Evolutionary conservation across 2,329 filamentous ascomycete genomes (phyloP).

Genomic region (Fusarium virguliforme): DNA sequence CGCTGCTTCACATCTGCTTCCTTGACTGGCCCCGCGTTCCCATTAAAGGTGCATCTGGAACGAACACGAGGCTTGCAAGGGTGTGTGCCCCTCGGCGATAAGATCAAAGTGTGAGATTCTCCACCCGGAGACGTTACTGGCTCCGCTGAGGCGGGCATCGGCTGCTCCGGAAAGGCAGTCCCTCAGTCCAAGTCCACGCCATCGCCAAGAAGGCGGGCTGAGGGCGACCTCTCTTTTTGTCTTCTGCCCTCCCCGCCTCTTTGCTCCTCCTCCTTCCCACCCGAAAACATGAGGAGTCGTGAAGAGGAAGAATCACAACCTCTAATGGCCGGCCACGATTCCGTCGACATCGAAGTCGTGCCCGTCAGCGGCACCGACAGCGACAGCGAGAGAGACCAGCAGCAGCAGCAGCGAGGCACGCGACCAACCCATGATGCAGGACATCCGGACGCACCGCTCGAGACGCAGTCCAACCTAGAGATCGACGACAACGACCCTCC

Average conservation of each 20-base stretch:
- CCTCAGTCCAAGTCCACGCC: slow-evolving; percentile 33
- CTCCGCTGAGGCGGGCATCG: slow-evolving; percentile 22
- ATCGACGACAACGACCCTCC: slow-evolving; percentile 62
- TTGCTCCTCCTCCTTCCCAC: slow-evolving; percentile 1
- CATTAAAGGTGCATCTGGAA: slow-evolving; percentile 14
- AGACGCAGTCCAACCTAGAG: slow-evolving; percentile 59
- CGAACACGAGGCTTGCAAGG: slow-evolving; percentile 24
- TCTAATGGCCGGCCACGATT: slow-evolving; percentile 58
- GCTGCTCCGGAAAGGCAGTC: slow-evolving; percentile 35
- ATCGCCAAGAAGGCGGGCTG: slow-evolving; percentile 24
- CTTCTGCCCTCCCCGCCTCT: slow-evolving; percentile 5
- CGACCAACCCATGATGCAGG: slow-evolving; percentile 43
- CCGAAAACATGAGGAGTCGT: slow-evolving; percentile 52
- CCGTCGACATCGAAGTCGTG: slow-evolving; percentile 49
- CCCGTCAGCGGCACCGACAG: slow-evolving; percentile 41
- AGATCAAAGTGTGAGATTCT: slow-evolving; percentile 31
- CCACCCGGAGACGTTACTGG: slow-evolving; percentile 15
- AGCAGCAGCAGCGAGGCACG: slow-evolving; percentile 23
- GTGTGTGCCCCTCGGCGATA: slow-evolving; percentile 1
- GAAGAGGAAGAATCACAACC: slow-evolving; percentile 58
- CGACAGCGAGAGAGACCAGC: slow-evolving; percentile 24
- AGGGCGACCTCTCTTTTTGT: slow-evolving; percentile 18
- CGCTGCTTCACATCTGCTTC: slow-evolving; percentile 9
- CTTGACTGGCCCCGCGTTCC: slow-evolving; percentile 14
- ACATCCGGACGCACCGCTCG: slow-evolving; percentile 63